These are phyloP conservation scores for Astrothelium macrocarpum DNA, from an alignment of 495 filamentous ascomycete species.

Conservation along the genomic window DNA sequence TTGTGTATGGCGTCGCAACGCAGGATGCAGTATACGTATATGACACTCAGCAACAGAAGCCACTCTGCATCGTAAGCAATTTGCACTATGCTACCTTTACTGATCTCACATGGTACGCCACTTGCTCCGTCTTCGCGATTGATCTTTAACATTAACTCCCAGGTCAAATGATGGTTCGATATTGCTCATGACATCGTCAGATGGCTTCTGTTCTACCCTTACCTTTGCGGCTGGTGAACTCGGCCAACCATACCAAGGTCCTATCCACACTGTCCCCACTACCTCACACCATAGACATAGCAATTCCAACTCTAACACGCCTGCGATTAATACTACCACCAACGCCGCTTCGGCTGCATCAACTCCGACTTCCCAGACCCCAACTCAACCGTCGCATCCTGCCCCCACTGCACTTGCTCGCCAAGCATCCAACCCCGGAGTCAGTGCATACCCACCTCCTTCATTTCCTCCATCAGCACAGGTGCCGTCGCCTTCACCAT, in stretches of 20 bases:
- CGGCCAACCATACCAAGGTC: slow-evolving; percentile 71
- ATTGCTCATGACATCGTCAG: slow-evolving; percentile 89
- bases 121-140: slow-evolving; percentile 18
- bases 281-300: neutral
- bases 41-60: slow-evolving; percentile 93
- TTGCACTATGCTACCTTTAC: slow-evolving; percentile 96
- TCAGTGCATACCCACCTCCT: slow-evolving; percentile 16
- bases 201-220: slow-evolving; percentile 91
- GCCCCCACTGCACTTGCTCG: slow-evolving; percentile 12
- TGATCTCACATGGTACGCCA: slow-evolving; percentile 78
- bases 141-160: slow-evolving; percentile 19
- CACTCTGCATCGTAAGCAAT: slow-evolving; percentile 88
- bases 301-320: slow-evolving; percentile 28
- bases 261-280: slow-evolving; percentile 30
- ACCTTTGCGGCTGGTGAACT: slow-evolving; percentile 78
- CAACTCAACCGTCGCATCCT: slow-evolving; percentile 23
- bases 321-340: slow-evolving; percentile 22
- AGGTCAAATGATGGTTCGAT: slow-evolving; percentile 92
- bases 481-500: slow-evolving; percentile 7
- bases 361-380: slow-evolving; percentile 23
- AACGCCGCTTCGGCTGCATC: slow-evolving; percentile 6
- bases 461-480: slow-evolving; percentile 20
- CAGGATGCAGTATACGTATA: slow-evolving; percentile 95
- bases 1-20: slow-evolving; percentile 94
- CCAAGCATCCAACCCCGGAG: slow-evolving; percentile 13